Conservation (phyloP, 768 basidiomycete species). For the Hortiboletus flavorubellus region DNA sequence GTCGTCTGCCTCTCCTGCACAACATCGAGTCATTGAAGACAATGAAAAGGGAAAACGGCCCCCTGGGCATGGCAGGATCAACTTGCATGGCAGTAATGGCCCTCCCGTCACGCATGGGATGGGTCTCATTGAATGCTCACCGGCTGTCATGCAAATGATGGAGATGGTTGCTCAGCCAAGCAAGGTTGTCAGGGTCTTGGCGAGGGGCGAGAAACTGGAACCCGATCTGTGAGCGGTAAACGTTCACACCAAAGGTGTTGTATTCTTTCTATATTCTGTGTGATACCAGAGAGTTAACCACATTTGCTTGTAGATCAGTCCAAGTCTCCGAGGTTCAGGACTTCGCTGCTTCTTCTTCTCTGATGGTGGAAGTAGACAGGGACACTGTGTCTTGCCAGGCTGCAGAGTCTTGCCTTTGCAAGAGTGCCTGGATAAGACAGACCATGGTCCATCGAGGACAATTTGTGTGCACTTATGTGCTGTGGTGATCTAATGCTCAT, state of each 20-base stretch:
- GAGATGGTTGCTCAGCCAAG: conserved; percentile 69
- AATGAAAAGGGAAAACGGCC: conserved; percentile 34
- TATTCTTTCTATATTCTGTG: neutral
- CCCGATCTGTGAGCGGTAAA: conserved; percentile 32
- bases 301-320: conserved; percentile 4
- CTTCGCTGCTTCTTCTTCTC: conserved; percentile 2
- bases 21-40: conserved; percentile 24
- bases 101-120: conserved; percentile 23
- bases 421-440: conserved; percentile 16
- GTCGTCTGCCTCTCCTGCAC: conserved; percentile 14
- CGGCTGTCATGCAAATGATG: conserved; percentile 82
- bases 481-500: conserved; percentile 17
- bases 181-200: conserved; percentile 74
- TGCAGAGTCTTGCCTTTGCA: conserved; percentile 21
- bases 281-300: neutral
- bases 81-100: conserved; percentile 20
- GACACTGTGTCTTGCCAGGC: conserved; percentile 23
- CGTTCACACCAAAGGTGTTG: conserved; percentile 11
- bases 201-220: conserved; percentile 82
- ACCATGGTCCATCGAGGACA: conserved; percentile 22
- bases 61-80: conserved; percentile 27
- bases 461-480: conserved; percentile 24
- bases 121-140: conserved; percentile 70
- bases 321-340: conserved; percentile 18
- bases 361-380: conserved; percentile 19